phyloP scores from a whole-genome alignment of 1,284 basidiomycete genomes.

The Austroboletus novae-zelandiae region DNA sequence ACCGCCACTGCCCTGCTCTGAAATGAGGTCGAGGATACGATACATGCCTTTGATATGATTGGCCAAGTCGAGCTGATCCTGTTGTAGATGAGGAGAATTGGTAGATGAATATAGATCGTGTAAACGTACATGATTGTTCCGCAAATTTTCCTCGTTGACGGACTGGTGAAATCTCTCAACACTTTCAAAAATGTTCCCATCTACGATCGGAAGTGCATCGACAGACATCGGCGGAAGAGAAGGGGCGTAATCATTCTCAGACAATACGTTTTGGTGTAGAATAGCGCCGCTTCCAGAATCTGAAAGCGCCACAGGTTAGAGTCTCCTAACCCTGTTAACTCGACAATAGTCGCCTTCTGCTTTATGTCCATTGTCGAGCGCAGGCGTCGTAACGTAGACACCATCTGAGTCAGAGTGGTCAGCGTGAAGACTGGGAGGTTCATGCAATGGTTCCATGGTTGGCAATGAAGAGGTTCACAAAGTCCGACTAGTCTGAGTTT shows the following conservation, averaged over 20 bases:
- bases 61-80: slow-evolving; percentile 26
- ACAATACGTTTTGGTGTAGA: not conserved
- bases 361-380: too few species aligned
- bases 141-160: slow-evolving; percentile 4
- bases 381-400: too few species aligned
- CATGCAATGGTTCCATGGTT: too few species aligned
- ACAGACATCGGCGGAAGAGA: slow-evolving; percentile 1
- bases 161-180: slow-evolving; percentile 23
- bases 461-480: too few species aligned
- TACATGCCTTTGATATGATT: slow-evolving; percentile 41
- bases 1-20: slow-evolving; percentile 49
- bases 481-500: too few species aligned
- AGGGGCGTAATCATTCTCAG: slow-evolving; percentile 4
- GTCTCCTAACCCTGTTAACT: too few species aligned
- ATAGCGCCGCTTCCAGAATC: too few species aligned
- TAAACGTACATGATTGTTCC: slow-evolving; percentile 3
- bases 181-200: not conserved
- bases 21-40: slow-evolving; percentile 51
- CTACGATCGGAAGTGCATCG: not conserved
- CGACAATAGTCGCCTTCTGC: too few species aligned
- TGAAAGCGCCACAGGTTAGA: too few species aligned
- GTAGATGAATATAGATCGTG: not conserved
- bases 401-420: too few species aligned
- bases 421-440: too few species aligned
- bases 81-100: not conserved